These are phyloP conservation scores for Protoeuglena noctilucae DNA, from an alignment of 139 green algal species.

Conservation along the genomic window DNA sequence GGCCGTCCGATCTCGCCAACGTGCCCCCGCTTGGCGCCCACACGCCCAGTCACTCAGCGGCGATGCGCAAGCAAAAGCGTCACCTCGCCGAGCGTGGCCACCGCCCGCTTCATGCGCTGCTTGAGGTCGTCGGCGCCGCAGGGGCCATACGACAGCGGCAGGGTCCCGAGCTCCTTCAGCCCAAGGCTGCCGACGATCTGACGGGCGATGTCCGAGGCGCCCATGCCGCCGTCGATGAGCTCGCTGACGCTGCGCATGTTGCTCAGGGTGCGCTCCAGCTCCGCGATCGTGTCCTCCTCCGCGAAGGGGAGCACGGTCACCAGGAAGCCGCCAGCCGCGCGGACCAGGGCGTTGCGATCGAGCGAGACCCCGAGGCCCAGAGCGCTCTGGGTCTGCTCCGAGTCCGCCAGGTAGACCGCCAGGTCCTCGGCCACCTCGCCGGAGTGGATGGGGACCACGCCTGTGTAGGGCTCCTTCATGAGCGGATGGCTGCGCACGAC, in stretches of 20 bases:
- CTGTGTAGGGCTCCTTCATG: conserved; percentile 31
- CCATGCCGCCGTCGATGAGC: conserved; percentile 41
- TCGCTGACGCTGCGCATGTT: conserved; percentile 35
- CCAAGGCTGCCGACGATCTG: not conserved
- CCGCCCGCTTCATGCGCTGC: conserved; percentile 50
- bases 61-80: not conserved
- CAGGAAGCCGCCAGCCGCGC: conserved; percentile 63
- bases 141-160: conserved; percentile 44
- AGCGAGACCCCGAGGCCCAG: conserved; percentile 69
- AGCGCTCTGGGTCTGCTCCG: conserved; percentile 56
- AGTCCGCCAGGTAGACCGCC: conserved; percentile 60
- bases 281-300: conserved; percentile 59
- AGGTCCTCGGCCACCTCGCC: conserved; percentile 79
- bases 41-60: not conserved
- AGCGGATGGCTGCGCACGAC: conserved; percentile 14
- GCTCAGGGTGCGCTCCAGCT: conserved; percentile 58
- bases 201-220: too few relatives aligned
- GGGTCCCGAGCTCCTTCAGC: conserved; percentile 10
- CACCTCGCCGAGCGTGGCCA: conserved; percentile 30
- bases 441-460: conserved; percentile 39
- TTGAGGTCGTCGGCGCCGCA: conserved; percentile 42
- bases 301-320: conserved; percentile 76
- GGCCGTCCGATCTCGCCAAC: not conserved
- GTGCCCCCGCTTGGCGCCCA: too few relatives aligned
- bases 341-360: conserved; percentile 32